These are phyloP conservation scores for Dalbergia oliveri DNA, from an alignment of 306 rosid species.

Conservation along the genomic window DNA sequence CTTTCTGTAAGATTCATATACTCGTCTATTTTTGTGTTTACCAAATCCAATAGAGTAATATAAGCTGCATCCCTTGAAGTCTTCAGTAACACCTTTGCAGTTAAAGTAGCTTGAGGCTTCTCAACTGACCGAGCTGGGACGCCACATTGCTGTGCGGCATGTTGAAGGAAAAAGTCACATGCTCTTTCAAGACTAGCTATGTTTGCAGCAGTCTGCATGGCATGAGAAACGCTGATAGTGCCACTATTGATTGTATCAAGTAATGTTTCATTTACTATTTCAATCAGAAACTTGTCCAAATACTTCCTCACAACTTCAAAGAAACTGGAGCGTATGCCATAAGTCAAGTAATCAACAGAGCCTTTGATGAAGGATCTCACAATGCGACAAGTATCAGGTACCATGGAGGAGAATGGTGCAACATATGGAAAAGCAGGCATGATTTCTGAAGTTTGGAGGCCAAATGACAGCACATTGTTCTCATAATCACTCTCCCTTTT, in stretches of 20 bases:
- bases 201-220: conserved; percentile 98
- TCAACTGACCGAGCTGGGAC: conserved; percentile 61
- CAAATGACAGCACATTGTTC: conserved; percentile 68
- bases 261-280: conserved; percentile 72
- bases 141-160: conserved; percentile 78
- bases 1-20: conserved; percentile 74
- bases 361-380: conserved; percentile 88
- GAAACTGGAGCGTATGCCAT: conserved; percentile 58
- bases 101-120: conserved; percentile 69
- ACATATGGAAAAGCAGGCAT: conserved; percentile 95
- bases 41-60: conserved; percentile 65
- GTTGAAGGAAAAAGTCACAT: conserved; percentile 82
- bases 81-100: conserved; percentile 82
- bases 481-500: conserved; percentile 85
- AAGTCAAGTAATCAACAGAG: conserved; percentile 82
- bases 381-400: conserved; percentile 79
- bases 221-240: conserved; percentile 76
- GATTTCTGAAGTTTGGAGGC: conserved; percentile 77
- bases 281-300: conserved; percentile 75
- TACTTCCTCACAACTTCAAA: conserved; percentile 77
- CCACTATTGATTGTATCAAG: conserved; percentile 67
- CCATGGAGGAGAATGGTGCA: conserved; percentile 88
- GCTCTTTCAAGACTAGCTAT: conserved; percentile 88
- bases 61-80: conserved; percentile 85
- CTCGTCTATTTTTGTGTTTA: conserved; percentile 75